Percentiles rank a stretch among this genome's conserved stretches.
phyloP scores from a whole-genome alignment of 345 rosid species.

The Erodium maritimum region DNA sequence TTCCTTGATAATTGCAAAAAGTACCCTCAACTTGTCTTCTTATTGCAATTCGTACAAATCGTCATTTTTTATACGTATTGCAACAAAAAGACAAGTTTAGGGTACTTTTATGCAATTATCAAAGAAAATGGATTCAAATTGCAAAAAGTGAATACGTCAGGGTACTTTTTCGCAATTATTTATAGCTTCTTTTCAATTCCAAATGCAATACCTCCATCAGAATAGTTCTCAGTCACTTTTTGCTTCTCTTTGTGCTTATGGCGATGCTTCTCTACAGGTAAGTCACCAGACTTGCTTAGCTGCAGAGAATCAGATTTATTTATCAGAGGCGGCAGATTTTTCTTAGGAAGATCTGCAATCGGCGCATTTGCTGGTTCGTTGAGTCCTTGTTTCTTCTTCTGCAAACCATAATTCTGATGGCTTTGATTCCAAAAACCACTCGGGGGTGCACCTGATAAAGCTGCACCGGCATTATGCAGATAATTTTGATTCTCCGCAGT shows the following conservation, averaged over 20 bases:
- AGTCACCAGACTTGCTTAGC: constrained; percentile 23
- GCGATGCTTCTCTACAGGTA: constrained; percentile 38
- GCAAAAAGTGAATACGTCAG: too few relatives aligned
- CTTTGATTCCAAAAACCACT: constrained; percentile 19
- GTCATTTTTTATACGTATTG: too few relatives aligned
- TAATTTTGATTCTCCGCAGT: constrained; percentile 30
- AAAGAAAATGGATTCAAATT: too few relatives aligned
- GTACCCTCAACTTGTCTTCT: too few relatives aligned
- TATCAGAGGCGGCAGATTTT: constrained; percentile 23
- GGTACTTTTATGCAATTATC: too few relatives aligned
- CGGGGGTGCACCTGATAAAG: constrained; percentile 12
- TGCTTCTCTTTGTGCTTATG: constrained; percentile 31
- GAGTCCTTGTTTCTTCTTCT: constrained; percentile 41
- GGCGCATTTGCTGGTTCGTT: constrained; percentile 31
- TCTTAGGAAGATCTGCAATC: constrained; percentile 34
- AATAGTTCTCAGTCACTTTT: constrained; percentile 31
- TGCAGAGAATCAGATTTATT: constrained; percentile 35
- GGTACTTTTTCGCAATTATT: too few relatives aligned
- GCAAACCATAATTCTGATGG: constrained; percentile 15
- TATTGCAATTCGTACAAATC: too few relatives aligned
- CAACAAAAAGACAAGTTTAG: too few relatives aligned
- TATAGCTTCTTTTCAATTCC: constrained; percentile 7
- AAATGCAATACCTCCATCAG: constrained; percentile 62
- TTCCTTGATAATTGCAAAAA: too few relatives aligned
- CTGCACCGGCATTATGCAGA: constrained; percentile 26